Evolutionary conservation across 768 basidiomycete species (phyloP).

Genomic region (Hortiboletus flavorubellus): DNA sequence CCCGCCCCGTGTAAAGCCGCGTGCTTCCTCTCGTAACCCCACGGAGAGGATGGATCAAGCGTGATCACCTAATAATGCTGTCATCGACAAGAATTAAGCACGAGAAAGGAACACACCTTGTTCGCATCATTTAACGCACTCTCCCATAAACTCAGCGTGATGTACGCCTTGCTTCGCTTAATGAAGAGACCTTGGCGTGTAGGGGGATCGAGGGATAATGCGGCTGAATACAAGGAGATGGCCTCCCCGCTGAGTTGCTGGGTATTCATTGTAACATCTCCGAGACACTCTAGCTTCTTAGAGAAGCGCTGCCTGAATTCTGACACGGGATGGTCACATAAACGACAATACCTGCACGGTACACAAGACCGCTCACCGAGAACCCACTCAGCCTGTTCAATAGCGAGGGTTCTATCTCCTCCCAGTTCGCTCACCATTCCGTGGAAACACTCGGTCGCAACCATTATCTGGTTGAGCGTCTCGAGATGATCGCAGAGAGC

Average conservation of each 20-base stretch:
- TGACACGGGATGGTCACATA: background rate
- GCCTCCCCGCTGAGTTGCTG: background rate
- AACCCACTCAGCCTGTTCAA: background rate
- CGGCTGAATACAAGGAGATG: background rate
- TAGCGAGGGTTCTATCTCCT: background rate
- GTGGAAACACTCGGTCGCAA: background rate
- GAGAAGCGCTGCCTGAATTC: background rate
- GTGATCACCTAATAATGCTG: background rate
- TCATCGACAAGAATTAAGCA: background rate
- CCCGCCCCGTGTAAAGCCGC: background rate
- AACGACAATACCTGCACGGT: background rate
- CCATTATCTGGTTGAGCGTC: background rate
- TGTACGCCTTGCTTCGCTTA: background rate
- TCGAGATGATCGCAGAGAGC: background rate
- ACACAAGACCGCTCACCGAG: background rate
- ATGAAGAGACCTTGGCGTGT: background rate
- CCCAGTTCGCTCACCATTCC: background rate
- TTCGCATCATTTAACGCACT: background rate
- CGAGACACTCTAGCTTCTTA: background rate
- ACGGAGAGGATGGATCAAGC: background rate
- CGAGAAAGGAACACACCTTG: background rate
- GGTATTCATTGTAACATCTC: background rate
- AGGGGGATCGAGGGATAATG: background rate
- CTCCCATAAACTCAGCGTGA: background rate
- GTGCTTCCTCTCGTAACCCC: background rate